Percentiles rank a stretch among this genome's conserved stretches.
These are phyloP conservation scores for Achlya hypogyna DNA, from an alignment of 352 stramenopile species.

Conservation along the genomic window DNA sequence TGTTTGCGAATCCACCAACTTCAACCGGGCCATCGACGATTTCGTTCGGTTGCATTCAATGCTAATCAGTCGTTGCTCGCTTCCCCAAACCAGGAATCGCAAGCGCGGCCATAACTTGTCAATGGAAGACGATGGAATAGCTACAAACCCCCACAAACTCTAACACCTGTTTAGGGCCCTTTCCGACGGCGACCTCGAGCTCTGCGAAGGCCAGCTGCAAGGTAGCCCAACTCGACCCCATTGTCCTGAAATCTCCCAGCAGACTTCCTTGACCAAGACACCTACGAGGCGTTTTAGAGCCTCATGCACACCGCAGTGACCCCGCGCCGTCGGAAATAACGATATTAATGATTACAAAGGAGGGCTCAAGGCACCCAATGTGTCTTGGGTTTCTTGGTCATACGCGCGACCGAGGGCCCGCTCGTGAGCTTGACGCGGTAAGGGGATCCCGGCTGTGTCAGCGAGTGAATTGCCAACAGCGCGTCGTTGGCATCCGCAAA, in stretches of 20 bases:
- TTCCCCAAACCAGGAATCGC: too few species aligned
- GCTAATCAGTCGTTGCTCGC: too few species aligned
- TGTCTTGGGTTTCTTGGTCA: slow-evolving; percentile 4
- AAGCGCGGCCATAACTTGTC: too few species aligned
- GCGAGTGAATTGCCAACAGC: not conserved
- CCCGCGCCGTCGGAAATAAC: too few species aligned
- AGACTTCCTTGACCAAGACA: not conserved
- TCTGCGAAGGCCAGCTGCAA: not conserved
- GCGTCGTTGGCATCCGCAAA: not conserved
- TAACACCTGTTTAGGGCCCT: not conserved
- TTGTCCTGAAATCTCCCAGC: not conserved
- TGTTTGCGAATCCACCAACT: too few species aligned
- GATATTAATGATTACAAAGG: not conserved
- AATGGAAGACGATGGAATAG: too few species aligned
- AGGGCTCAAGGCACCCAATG: not conserved
- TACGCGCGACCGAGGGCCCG: not conserved
- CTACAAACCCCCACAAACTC: too few species aligned
- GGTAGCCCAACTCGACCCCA: not conserved
- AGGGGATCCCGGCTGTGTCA: not conserved
- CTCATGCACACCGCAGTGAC: not conserved
- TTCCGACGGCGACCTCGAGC: not conserved
- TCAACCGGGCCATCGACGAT: too few species aligned
- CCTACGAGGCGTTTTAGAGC: not conserved
- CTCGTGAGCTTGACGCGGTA: not conserved
- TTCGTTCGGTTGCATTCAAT: too few species aligned